These are phyloP conservation scores for Labyrinthula sp. DNA, from an alignment of 352 stramenopile species.

Conservation along the genomic window DNA sequence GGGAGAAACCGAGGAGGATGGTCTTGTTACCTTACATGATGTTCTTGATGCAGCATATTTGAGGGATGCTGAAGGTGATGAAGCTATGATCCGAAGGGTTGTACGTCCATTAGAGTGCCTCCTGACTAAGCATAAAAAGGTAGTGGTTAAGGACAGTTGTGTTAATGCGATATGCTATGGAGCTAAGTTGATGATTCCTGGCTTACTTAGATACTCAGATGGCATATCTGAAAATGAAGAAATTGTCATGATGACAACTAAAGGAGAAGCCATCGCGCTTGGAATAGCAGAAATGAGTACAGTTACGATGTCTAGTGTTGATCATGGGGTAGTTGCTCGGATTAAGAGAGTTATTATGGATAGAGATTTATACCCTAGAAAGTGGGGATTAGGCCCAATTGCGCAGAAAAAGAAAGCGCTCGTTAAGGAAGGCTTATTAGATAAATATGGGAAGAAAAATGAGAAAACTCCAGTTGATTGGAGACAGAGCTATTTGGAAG, in stretches of 20 bases:
- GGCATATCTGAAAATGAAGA: constrained; percentile 96
- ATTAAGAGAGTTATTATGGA: constrained; percentile 99
- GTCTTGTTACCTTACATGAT: constrained; percentile 98
- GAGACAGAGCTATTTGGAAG: constrained; percentile 35
- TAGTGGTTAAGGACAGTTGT: constrained; percentile 98
- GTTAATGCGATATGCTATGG: constrained; percentile 99
- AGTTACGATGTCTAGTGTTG: constrained; percentile 93
- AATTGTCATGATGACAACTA: constrained; percentile 99
- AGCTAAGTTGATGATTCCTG: constrained; percentile 98
- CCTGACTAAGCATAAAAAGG: constrained; percentile 92
- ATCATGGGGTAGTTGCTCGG: constrained; percentile 97
- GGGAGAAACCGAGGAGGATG: constrained; percentile 80
- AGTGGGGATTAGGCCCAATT: constrained; percentile 95
- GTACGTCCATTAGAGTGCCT: constrained; percentile 93
- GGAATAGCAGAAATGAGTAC: constrained; percentile 99
- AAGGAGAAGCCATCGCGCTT: constrained; percentile 95
- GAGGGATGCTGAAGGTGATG: constrained; percentile 95
- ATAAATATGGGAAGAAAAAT: constrained; percentile 69
- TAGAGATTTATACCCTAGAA: constrained; percentile 92
- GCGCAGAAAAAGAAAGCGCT: constrained; percentile 95
- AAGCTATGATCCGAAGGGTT: constrained; percentile 90
- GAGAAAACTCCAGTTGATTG: constrained; percentile 60
- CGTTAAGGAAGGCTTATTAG: constrained; percentile 67
- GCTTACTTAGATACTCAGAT: constrained; percentile 91
- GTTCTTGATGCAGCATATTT: constrained; percentile 97